Evolutionary conservation across 345 rosid species (phyloP).

Genomic region (Gossypium mustelinum): DNA sequence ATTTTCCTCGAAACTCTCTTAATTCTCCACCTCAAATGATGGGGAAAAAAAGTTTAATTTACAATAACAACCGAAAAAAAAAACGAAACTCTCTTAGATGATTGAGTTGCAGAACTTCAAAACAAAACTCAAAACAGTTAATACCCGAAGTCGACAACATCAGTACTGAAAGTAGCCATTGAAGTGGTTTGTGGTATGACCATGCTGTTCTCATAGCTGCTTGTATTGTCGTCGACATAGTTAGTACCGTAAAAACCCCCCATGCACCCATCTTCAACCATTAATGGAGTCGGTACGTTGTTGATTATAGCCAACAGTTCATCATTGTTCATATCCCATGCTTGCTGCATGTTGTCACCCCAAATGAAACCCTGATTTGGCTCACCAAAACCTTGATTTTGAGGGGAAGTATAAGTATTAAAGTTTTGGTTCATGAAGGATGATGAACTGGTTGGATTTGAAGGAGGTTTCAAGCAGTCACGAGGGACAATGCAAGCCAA

Average conservation of each 20-base stretch:
- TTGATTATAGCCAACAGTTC: conserved; percentile 57
- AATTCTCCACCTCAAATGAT: not conserved
- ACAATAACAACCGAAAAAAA: not conserved
- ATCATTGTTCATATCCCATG: conserved; percentile 43
- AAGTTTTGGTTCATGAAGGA: conserved; percentile 8
- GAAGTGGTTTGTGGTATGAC: conserved; percentile 32
- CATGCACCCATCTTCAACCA: conserved; percentile 39
- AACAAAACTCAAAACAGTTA: conserved; percentile 28
- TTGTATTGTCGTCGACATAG: not conserved
- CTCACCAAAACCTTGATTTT: conserved; percentile 20
- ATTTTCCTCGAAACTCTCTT: conserved; percentile 7
- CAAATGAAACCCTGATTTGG: conserved; percentile 24
- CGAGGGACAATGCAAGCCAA: conserved; percentile 91
- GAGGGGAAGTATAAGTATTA: too few species aligned
- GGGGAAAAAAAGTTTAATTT: not conserved
- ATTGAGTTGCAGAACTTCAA: not conserved
- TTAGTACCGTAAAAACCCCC: conserved; percentile 21
- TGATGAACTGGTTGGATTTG: conserved; percentile 14
- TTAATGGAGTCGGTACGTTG: conserved; percentile 24
- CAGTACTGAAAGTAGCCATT: conserved; percentile 22
- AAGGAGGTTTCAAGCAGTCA: conserved; percentile 76
- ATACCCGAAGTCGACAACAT: conserved; percentile 41
- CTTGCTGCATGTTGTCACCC: conserved; percentile 24
- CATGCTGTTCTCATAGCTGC: not conserved
- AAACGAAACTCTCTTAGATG: too few species aligned